phyloP scores from a whole-genome alignment of 805 yeast genomes.

The Ogataea degrootiae region DNA sequence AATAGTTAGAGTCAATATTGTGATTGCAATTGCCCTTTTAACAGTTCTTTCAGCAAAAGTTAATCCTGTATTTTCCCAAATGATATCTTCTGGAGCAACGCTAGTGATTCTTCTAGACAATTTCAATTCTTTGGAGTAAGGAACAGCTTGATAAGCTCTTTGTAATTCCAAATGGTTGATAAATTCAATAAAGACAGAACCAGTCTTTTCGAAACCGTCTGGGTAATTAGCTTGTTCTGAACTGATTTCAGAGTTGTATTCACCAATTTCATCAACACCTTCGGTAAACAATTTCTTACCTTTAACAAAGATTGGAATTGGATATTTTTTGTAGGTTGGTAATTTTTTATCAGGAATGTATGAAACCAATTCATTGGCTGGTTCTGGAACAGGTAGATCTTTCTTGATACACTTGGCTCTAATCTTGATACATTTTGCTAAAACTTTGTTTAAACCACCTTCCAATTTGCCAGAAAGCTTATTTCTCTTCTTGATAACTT shows the following conservation, averaged over 20 bases:
- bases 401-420: slow-evolving; percentile 56
- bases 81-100: slow-evolving; percentile 72
- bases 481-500: slow-evolving; percentile 57
- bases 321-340: slow-evolving; percentile 74
- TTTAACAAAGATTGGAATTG: slow-evolving; percentile 64
- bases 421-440: slow-evolving; percentile 54
- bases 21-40: slow-evolving; percentile 54
- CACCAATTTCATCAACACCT: slow-evolving; percentile 60
- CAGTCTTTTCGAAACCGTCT: slow-evolving; percentile 45
- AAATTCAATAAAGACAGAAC: slow-evolving; percentile 79
- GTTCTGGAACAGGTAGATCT: slow-evolving; percentile 48
- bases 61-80: slow-evolving; percentile 74
- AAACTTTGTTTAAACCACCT: slow-evolving; percentile 54
- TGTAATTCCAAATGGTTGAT: slow-evolving; percentile 84
- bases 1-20: slow-evolving; percentile 61
- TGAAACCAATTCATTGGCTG: slow-evolving; percentile 50
- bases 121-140: slow-evolving; percentile 44
- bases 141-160: slow-evolving; percentile 79
- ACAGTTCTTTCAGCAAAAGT: slow-evolving; percentile 51
- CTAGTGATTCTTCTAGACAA: slow-evolving; percentile 51
- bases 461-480: slow-evolving; percentile 61
- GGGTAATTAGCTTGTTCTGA: slow-evolving; percentile 49
- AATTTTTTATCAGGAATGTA: slow-evolving; percentile 72
- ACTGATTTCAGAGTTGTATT: slow-evolving; percentile 61
- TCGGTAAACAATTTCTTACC: slow-evolving; percentile 83